phyloP scores from a whole-genome alignment of 108 stramenopile genomes.

The Chaetoceros muelleri region DNA sequence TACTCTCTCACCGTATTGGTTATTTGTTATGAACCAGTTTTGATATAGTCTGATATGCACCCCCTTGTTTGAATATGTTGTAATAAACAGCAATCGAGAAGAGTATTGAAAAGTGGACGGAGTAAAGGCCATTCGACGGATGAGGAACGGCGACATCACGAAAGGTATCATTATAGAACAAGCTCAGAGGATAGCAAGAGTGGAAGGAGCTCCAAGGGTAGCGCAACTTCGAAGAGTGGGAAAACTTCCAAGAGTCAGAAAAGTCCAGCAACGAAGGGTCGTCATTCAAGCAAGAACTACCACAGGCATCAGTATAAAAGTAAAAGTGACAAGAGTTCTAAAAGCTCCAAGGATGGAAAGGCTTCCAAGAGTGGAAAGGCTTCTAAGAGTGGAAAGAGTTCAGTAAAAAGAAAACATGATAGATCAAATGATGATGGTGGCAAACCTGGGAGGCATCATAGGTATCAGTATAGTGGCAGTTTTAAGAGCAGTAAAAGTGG shows the following conservation, averaged over 20 bases:
- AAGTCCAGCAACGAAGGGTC: not conserved
- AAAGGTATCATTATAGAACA: too few relatives aligned
- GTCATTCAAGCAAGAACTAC: not conserved
- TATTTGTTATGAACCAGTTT: too few relatives aligned
- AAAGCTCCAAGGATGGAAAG: not conserved
- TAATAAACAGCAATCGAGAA: too few relatives aligned
- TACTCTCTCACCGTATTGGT: too few relatives aligned
- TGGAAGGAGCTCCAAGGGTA: too few relatives aligned
- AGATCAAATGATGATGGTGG: not conserved
- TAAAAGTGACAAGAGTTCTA: not conserved
- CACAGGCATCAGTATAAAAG: not conserved
- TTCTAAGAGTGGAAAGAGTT: not conserved
- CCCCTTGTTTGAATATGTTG: too few relatives aligned
- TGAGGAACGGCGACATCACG: too few relatives aligned
- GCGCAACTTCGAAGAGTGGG: not conserved
- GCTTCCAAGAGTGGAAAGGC: not conserved
- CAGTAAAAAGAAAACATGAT: not conserved
- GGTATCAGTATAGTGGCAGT: not conserved
- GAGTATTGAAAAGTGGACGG: too few relatives aligned
- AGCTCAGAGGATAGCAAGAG: too few relatives aligned
- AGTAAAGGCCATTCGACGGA: too few relatives aligned
- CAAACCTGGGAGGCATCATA: not conserved
- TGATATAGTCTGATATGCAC: too few relatives aligned
- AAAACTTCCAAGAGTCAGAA: not conserved
- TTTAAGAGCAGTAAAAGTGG: not conserved